Base-by-base conservation (phyloP, 2,329 filamentous ascomycete genomes). In the Fusarium nurragi region DNA sequence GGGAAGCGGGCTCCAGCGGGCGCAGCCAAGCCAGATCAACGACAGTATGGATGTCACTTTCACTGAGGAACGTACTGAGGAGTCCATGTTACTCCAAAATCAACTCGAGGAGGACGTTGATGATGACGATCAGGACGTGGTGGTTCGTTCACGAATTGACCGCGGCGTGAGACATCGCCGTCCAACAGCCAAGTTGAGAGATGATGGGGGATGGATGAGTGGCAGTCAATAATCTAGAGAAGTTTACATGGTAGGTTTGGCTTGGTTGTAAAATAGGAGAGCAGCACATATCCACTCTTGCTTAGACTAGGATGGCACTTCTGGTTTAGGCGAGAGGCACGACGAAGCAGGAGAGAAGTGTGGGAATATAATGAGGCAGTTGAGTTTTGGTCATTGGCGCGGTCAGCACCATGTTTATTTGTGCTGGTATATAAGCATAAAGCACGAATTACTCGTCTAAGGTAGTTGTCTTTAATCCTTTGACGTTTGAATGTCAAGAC, bases 121-220 rank as follows among this genome's bases (percentile, higher is more conserved):
- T 11, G 74, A 76, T 14, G 44, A 75, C 26, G 71, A 77, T 30
- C 66, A 74, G 46, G 75, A 77, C 28, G 71, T 75, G 26, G 56
- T 76, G 19, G 56, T 76, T 14, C 68, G 71, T 47, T 70, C 50
- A 26, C 58, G 58, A 26, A 28, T 60, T 23, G 58, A 73, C 28
- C 67, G 75, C 38, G 69, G 67, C 18, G 57, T 61, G 22, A 71
- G 77, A 49, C 74, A 71, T 23, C 73, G 77, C 36, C 73, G 77
- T 19, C 71, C 65, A 41, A 76, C 77, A 4, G 74, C 75, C 10
- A 79, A 79, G 43, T 74, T 77, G 53, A 69, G 75, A 30, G 76
- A 78, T 21, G 76, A 74, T 18, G 76, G 77, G 8, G 26, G 40
- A 30, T 55, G 60, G 51, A 48, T 59, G 22, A 44, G 41, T 16